Percentiles rank a stretch among this genome's conserved stretches.
These are phyloP conservation scores for Glycine latifolia DNA, from an alignment of 306 rosid species.

Conservation along the genomic window DNA sequence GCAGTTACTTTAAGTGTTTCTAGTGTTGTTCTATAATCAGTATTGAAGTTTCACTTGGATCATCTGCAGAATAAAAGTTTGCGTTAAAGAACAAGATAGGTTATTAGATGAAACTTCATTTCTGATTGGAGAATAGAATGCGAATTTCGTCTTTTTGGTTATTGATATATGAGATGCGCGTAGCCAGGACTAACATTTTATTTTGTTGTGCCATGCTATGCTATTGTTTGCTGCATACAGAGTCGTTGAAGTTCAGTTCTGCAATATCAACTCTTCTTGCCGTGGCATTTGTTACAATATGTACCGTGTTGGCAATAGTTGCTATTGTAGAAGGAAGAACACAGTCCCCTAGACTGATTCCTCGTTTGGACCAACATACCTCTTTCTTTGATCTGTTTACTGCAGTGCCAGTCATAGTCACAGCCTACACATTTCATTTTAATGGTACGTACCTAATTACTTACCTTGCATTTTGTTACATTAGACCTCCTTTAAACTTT, in stretches of 20 bases:
- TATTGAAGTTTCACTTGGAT: not conserved
- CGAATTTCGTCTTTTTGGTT: too few species aligned
- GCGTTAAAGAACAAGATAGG: too few species aligned
- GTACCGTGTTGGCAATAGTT: constrained; percentile 72
- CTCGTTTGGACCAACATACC: constrained; percentile 65
- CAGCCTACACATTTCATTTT: constrained; percentile 96
- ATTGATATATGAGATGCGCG: too few species aligned
- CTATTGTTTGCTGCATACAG: constrained; percentile 45
- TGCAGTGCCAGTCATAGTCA: constrained; percentile 90
- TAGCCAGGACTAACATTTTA: not conserved
- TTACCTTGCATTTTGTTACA: constrained; percentile 2
- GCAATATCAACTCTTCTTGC: constrained; percentile 83
- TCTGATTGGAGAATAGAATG: too few species aligned
- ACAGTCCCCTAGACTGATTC: constrained; percentile 66
- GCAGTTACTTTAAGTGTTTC: too few species aligned
- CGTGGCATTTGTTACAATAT: constrained; percentile 76
- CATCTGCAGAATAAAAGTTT: too few species aligned
- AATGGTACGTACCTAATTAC: constrained; percentile 60
- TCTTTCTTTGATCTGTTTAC: constrained; percentile 90
- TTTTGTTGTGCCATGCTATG: not conserved
- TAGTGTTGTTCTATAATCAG: not conserved
- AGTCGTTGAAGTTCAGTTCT: constrained; percentile 83
- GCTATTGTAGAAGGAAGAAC: constrained; percentile 77
- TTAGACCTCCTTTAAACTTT: not conserved
- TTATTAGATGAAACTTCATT: too few species aligned